Percentiles rank a stretch among this genome's conserved stretches.
These are phyloP conservation scores for Effrenium voratum DNA, from an alignment of 73 alveolate genomes.

Conservation along the genomic window DNA sequence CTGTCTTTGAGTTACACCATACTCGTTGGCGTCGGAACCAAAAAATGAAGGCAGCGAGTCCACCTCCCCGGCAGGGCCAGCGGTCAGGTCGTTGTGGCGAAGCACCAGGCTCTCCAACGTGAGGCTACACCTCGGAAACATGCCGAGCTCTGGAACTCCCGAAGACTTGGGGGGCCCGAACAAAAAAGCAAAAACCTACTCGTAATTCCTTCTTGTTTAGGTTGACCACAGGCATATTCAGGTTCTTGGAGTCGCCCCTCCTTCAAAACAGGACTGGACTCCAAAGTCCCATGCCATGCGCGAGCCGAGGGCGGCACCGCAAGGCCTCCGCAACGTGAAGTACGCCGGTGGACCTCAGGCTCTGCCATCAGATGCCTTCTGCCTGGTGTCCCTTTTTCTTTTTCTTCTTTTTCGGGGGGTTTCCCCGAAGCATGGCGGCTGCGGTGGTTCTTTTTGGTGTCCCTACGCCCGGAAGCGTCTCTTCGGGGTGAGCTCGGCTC, in stretches of 20 bases:
- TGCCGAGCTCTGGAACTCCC: neutral
- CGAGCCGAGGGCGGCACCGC: neutral
- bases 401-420: no score
- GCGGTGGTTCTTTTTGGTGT: constrained; percentile 18
- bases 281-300: no score
- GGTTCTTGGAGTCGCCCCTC: no score
- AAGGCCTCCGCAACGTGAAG: constrained; percentile 23
- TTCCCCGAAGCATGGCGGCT: no score
- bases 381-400: no score
- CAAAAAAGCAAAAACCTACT: no score
- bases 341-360: constrained; percentile 19
- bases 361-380: no score
- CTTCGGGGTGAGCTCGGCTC: neutral
- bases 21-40: neutral
- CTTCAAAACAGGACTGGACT: no score
- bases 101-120: constrained; percentile 55
- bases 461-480: neutral
- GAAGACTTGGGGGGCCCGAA: no score
- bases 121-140: constrained; percentile 33
- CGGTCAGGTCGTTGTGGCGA: constrained; percentile 69
- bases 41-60: neutral
- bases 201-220: no score
- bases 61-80: constrained; percentile 91
- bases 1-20: neutral
- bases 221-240: no score